Conservation (phyloP, 352 stramenopile species). For the Globisporangium mamillatum region DNA sequence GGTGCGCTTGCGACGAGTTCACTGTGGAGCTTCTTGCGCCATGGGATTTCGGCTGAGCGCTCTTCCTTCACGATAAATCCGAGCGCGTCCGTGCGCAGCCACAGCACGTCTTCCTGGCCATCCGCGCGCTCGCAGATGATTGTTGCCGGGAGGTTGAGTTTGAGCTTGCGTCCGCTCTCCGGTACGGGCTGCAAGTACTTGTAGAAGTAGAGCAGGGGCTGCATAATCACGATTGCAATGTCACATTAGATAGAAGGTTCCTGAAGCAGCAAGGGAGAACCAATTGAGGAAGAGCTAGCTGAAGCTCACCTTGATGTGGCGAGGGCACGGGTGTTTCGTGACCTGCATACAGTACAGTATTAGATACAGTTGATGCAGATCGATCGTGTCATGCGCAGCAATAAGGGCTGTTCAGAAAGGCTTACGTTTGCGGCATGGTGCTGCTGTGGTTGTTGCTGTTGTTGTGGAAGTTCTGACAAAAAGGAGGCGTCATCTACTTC, state of each 20-base stretch:
- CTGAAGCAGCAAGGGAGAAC: neutral
- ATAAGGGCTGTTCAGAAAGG: no score
- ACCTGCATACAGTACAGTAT: neutral
- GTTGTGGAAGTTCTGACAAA: neutral
- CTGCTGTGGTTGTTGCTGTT: neutral
- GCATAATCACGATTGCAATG: neutral
- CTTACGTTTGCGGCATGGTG: slow-evolving; percentile 1
- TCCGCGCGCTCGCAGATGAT: slow-evolving; percentile 57
- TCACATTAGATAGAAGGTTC: neutral
- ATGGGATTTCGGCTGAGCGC: slow-evolving; percentile 32
- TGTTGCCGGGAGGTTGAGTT: slow-evolving; percentile 58
- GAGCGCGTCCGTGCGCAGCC: slow-evolving; percentile 44
- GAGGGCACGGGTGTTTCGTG: slow-evolving; percentile 24
- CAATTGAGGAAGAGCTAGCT: neutral
- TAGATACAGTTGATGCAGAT: neutral
- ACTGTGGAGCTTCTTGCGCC: slow-evolving; percentile 57
- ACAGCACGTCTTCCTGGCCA: slow-evolving; percentile 53
- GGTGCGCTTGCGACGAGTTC: slow-evolving; percentile 27
- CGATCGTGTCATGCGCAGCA: neutral
- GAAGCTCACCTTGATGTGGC: slow-evolving; percentile 29
- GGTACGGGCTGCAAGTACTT: slow-evolving; percentile 78
- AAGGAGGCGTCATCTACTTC: neutral
- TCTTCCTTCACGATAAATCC: slow-evolving; percentile 52
- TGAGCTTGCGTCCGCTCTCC: slow-evolving; percentile 27
- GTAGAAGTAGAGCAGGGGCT: slow-evolving; percentile 78